Evolutionary conservation across 1,284 basidiomycete species (phyloP).

Genomic region (Golubevia pallescens): DNA sequence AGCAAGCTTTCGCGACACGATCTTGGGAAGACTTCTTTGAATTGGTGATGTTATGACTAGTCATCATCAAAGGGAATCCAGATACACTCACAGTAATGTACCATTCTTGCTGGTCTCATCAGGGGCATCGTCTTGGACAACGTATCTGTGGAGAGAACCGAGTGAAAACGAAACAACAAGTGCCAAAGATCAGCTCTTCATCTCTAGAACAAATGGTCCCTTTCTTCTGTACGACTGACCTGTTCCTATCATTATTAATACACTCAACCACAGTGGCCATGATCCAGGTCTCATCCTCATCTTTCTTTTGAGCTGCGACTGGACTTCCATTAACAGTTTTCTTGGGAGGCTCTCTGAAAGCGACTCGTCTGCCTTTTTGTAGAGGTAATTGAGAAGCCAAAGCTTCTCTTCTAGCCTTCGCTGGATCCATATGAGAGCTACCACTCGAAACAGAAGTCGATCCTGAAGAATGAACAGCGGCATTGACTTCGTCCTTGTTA

Average conservation of each 20-base stretch:
- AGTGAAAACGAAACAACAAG: background rate
- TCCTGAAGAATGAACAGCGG: background rate
- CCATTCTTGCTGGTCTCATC: conserved; percentile 22
- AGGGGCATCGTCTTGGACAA: conserved; percentile 29
- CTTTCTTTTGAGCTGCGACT: conserved; percentile 10
- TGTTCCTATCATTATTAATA: conserved; percentile 38
- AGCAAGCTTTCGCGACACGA: background rate
- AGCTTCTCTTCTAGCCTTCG: conserved; percentile 21
- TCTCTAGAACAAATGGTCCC: too few species aligned
- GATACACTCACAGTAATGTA: conserved; percentile 16
- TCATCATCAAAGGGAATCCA: background rate
- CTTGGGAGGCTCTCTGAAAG: conserved; percentile 33
- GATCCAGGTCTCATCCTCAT: conserved; percentile 48
- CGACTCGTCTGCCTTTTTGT: conserved; percentile 31
- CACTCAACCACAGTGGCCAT: conserved; percentile 37
- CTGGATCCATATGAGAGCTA: conserved; percentile 18
- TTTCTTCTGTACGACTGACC: conserved; percentile 16
- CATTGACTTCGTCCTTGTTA: background rate
- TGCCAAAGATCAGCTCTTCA: background rate
- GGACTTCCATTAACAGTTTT: conserved; percentile 5
- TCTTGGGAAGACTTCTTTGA: background rate
- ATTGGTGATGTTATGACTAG: too few species aligned
- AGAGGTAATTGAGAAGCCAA: conserved; percentile 30
- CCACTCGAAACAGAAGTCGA: background rate
- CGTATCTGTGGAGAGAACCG: conserved; percentile 10